phyloP scores from a whole-genome alignment of 2,329 filamentous ascomycete genomes.

The Sporothrix humicola region DNA sequence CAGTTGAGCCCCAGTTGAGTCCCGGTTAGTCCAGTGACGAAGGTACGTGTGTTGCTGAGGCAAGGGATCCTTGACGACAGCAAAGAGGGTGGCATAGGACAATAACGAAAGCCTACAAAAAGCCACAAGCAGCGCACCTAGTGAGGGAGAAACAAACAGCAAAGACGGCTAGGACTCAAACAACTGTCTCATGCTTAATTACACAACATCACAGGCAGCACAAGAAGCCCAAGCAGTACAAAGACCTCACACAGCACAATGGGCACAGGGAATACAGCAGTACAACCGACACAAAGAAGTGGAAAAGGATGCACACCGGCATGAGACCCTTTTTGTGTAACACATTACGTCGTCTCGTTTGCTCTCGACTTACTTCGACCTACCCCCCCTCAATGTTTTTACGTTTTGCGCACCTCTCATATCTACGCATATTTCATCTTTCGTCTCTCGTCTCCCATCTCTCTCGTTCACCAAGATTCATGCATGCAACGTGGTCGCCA shows the following conservation, averaged over 20 bases:
- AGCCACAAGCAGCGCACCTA: background rate
- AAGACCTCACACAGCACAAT: too few relatives aligned
- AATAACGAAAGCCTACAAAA: background rate
- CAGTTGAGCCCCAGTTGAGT: too few relatives aligned
- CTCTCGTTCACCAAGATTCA: background rate
- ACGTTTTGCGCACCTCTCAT: background rate
- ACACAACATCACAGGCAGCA: background rate
- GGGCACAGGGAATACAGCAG: too few relatives aligned
- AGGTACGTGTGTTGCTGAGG: background rate
- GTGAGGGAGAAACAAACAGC: background rate
- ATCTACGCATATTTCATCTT: background rate
- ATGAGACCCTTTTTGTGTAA: background rate
- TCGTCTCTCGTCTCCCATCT: background rate
- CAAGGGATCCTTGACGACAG: background rate
- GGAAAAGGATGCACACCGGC: background rate
- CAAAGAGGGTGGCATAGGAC: background rate
- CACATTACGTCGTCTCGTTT: background rate
- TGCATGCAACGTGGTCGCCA: background rate
- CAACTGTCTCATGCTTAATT: too few relatives aligned
- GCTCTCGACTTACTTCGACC: background rate
- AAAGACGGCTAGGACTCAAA: background rate
- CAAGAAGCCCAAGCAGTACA: too few relatives aligned
- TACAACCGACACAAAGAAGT: background rate
- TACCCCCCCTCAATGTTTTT: background rate
- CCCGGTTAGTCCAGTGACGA: background rate